Percentiles rank a stretch among this genome's conserved stretches.
Conservation (phyloP, 2,329 filamentous ascomycete genomes). For the Alternaria rosae region DNA sequence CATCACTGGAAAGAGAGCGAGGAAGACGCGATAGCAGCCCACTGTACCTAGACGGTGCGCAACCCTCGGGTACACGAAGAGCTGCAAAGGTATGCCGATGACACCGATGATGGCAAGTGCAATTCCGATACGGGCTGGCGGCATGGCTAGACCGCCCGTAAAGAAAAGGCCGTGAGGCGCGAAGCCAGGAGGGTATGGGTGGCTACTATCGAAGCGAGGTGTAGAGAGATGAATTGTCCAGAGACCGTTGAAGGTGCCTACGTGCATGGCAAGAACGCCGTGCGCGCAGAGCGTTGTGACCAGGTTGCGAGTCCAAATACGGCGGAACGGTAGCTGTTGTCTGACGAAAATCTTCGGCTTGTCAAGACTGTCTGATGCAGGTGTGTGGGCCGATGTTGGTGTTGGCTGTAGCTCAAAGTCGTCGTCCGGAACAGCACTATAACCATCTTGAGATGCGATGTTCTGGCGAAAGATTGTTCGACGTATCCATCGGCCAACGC, state of each 20-base stretch:
- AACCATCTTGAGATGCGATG: slow-evolving; percentile 31
- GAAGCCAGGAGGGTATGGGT: slow-evolving; percentile 43
- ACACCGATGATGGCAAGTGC: slow-evolving; percentile 58
- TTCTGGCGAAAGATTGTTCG: slow-evolving; percentile 43
- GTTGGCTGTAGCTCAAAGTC: slow-evolving; percentile 45
- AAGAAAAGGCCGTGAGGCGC: slow-evolving; percentile 54
- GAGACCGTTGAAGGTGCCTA: slow-evolving; percentile 58
- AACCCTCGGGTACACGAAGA: slow-evolving; percentile 55
- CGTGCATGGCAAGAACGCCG: slow-evolving; percentile 56
- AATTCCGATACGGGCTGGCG: slow-evolving; percentile 57
- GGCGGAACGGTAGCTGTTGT: slow-evolving; percentile 54
- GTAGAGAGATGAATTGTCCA: slow-evolving; percentile 61
- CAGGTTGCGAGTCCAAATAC: slow-evolving; percentile 58
- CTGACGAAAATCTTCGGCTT: slow-evolving; percentile 20
- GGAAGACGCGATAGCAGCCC: slow-evolving; percentile 51
- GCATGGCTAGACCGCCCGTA: slow-evolving; percentile 58
- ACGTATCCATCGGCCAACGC: slow-evolving; percentile 49
- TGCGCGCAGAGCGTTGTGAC: slow-evolving; percentile 55
- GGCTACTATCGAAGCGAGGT: slow-evolving; percentile 50
- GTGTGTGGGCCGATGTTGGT: slow-evolving; percentile 27
- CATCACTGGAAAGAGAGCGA: slow-evolving; percentile 55
- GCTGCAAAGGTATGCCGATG: slow-evolving; percentile 57
- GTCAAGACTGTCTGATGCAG: slow-evolving; percentile 11
- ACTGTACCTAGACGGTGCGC: slow-evolving; percentile 53
- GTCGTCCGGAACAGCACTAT: slow-evolving; percentile 39